Conservation (phyloP, 495 filamentous ascomycete species). For the Massariosphaeria phaeospora region DNA sequence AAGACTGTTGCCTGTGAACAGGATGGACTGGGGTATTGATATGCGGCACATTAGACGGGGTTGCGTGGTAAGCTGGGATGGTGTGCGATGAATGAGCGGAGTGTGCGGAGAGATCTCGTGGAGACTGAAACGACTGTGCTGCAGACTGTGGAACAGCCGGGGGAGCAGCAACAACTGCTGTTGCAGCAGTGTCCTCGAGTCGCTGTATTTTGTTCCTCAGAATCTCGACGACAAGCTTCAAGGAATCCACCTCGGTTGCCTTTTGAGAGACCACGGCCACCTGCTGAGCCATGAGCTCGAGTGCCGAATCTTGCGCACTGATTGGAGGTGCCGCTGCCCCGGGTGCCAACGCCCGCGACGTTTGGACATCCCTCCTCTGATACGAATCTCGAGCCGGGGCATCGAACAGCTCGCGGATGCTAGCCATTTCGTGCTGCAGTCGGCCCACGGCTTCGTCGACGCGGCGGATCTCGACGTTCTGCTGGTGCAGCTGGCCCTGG, state of each 20-base stretch:
- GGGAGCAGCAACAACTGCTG: neutral
- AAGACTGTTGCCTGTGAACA: conserved; percentile 10
- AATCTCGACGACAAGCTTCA: conserved; percentile 40
- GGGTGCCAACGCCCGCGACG: neutral
- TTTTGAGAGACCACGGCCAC: conserved; percentile 29
- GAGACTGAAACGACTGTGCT: conserved; percentile 18
- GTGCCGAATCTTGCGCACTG: conserved; percentile 21
- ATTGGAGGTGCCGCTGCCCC: neutral
- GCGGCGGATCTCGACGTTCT: conserved; percentile 15
- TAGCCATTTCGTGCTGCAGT: conserved; percentile 33
- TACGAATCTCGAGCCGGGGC: conserved; percentile 21
- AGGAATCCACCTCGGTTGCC: conserved; percentile 39
- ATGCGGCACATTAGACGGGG: conserved; percentile 11
- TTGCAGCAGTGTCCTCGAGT: conserved; percentile 32
- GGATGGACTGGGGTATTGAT: conserved; percentile 19
- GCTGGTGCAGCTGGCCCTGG: conserved; percentile 25
- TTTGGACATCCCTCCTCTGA: conserved; percentile 2
- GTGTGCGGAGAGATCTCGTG: conserved; percentile 20
- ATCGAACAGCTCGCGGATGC: conserved; percentile 32
- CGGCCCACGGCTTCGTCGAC: conserved; percentile 34
- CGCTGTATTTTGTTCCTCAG: conserved; percentile 39
- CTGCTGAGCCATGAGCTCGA: conserved; percentile 35
- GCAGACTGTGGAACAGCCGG: neutral
- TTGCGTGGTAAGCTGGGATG: conserved; percentile 18
- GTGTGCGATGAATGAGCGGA: conserved; percentile 16